Evolutionary conservation across 208 protist species (phyloP).

Genomic region (Crithidia fasciculata): DNA sequence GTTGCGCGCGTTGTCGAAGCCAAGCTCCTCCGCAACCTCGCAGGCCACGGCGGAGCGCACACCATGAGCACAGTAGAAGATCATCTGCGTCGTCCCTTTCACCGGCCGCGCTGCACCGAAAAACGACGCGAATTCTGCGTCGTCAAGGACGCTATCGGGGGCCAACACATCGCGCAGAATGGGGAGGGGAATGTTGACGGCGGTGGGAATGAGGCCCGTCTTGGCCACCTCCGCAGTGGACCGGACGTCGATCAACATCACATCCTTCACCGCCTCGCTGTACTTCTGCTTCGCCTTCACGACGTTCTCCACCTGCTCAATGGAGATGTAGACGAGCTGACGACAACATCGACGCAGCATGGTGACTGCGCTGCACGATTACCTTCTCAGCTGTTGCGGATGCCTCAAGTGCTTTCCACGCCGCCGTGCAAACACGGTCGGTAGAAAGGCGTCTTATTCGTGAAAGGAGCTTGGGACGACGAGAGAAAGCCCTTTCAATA

Average conservation of each 20-base stretch:
- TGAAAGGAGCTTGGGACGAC: no score
- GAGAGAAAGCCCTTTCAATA: no score
- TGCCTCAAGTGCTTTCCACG: no score
- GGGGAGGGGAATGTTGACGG: conserved; percentile 71
- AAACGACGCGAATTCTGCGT: conserved; percentile 56
- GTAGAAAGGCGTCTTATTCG: no score
- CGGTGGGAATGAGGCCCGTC: conserved; percentile 71
- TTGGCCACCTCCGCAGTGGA: conserved; percentile 72
- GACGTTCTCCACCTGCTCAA: conserved; percentile 66
- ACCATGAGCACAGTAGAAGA: conserved; percentile 83
- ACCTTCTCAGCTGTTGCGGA: not conserved
- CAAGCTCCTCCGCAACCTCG: conserved; percentile 67
- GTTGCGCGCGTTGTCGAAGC: conserved; percentile 55
- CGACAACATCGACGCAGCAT: conserved; percentile 33
- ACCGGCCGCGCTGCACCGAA: conserved; percentile 57
- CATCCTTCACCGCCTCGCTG: conserved; percentile 29
- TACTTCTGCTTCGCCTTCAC: conserved; percentile 54
- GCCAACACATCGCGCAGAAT: conserved; percentile 51
- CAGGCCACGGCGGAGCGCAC: conserved; percentile 67
- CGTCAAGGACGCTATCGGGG: conserved; percentile 36
- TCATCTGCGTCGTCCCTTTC: conserved; percentile 43
- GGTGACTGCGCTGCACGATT: not conserved
- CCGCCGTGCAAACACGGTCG: no score
- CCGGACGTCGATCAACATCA: conserved; percentile 73
- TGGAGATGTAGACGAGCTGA: conserved; percentile 39